phyloP scores from a whole-genome alignment of 352 stramenopile genomes.

The Globisporangium barbulae region DNA sequence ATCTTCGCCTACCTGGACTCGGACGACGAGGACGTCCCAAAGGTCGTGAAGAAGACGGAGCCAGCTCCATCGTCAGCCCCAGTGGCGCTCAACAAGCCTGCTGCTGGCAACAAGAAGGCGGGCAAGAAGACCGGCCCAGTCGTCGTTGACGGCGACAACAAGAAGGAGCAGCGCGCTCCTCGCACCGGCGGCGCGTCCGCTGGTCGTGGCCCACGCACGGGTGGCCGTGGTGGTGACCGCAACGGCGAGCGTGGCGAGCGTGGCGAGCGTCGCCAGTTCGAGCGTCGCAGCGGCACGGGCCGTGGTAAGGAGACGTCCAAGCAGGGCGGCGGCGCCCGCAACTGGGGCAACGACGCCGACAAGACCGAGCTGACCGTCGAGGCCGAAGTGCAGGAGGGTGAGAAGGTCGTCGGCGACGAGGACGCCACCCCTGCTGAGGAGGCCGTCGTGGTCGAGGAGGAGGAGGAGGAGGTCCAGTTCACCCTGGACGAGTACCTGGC shows the following conservation, averaged over 20 bases:
- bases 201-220: constrained; percentile 40
- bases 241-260: constrained; percentile 41
- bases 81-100: constrained; percentile 79
- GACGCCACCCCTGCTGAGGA: constrained; percentile 48
- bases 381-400: constrained; percentile 52
- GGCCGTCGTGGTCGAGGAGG: constrained; percentile 40
- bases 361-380: constrained; percentile 82
- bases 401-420: constrained; percentile 46
- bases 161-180: constrained; percentile 47
- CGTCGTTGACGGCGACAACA: constrained; percentile 39
- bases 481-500: constrained; percentile 79
- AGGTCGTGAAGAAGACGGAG: constrained; percentile 60
- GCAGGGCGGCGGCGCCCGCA: constrained; percentile 91
- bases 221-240: constrained; percentile 46
- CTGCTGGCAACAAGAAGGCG: constrained; percentile 80
- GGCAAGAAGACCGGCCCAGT: constrained; percentile 49
- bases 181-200: constrained; percentile 41
- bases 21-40: constrained; percentile 71
- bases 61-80: constrained; percentile 43
- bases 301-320: constrained; percentile 96
- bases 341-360: constrained; percentile 96
- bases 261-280: constrained; percentile 84
- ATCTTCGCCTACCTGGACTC: constrained; percentile 75
- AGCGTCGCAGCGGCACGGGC: constrained; percentile 94
- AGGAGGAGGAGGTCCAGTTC: constrained; percentile 84